phyloP scores from a whole-genome alignment of 805 yeast genomes.

The Saccharomycopsis capsularis region DNA sequence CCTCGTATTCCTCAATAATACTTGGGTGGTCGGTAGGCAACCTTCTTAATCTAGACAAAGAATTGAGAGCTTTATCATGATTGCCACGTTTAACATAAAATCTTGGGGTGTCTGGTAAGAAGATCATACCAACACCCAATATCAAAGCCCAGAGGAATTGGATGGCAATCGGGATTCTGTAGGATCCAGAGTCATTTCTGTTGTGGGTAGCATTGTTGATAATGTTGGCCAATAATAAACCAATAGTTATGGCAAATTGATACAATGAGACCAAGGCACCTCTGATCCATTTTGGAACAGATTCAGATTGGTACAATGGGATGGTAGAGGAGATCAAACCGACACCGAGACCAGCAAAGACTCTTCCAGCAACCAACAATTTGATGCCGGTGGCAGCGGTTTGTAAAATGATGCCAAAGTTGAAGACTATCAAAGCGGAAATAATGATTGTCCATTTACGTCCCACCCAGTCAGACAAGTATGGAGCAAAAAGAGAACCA shows the following conservation, averaged over 20 bases:
- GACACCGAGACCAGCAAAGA: constrained; percentile 66
- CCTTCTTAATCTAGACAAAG: constrained; percentile 50
- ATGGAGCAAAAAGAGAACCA: constrained; percentile 60
- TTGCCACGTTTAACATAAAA: constrained; percentile 52
- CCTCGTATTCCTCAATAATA: constrained; percentile 39
- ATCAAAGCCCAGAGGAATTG: constrained; percentile 67
- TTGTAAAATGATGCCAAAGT: constrained; percentile 48
- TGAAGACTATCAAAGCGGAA: constrained; percentile 41
- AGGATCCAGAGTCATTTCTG: constrained; percentile 49
- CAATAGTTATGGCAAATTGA: constrained; percentile 70
- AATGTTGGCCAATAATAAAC: constrained; percentile 61
- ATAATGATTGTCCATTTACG: constrained; percentile 43
- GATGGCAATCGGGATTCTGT: constrained; percentile 67
- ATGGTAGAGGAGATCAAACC: constrained; percentile 69
- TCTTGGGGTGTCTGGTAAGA: constrained; percentile 75
- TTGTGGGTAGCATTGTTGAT: constrained; percentile 62
- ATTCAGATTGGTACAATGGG: constrained; percentile 74
- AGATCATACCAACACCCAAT: constrained; percentile 53
- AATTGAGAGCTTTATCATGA: constrained; percentile 48
- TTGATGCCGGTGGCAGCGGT: constrained; percentile 39
- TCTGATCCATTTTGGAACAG: constrained; percentile 70
- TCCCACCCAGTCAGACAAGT: constrained; percentile 47
- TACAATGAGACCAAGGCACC: constrained; percentile 73
- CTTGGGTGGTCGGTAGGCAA: constrained; percentile 39
- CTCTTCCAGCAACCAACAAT: constrained; percentile 51